Conservation (phyloP, 306 rosid genomes). For the Fagus crenata region DNA sequence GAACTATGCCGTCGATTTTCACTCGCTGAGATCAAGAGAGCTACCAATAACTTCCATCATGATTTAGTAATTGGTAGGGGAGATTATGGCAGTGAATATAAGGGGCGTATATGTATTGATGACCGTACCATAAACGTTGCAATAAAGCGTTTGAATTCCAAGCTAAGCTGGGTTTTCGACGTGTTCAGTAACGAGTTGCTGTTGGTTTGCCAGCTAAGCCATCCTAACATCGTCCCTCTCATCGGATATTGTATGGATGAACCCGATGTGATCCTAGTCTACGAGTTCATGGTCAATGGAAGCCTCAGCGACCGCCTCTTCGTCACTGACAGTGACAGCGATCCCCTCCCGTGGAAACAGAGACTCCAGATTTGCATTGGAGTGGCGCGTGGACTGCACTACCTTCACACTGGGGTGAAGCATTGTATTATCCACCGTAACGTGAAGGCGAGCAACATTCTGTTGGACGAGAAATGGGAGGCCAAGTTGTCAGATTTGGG, state of each 20-base stretch:
- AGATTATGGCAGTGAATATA: neutral
- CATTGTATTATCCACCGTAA: neutral
- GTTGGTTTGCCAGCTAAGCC: neutral
- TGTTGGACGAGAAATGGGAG: neutral
- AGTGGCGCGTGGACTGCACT: neutral
- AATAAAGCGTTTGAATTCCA: neutral
- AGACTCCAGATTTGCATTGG: neutral
- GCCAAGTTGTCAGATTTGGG: neutral
- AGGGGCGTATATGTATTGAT: neutral
- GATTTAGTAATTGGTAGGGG: neutral
- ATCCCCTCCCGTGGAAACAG: neutral
- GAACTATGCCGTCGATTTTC: conserved; percentile 29
- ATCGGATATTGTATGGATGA: too few relatives aligned
- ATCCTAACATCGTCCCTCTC: too few relatives aligned
- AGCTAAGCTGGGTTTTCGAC: neutral
- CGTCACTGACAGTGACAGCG: neutral
- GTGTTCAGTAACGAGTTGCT: conserved; percentile 1
- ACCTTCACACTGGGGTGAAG: neutral
- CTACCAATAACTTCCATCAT: conserved; percentile 29
- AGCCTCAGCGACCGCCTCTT: too few relatives aligned
- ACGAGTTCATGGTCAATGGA: too few relatives aligned
- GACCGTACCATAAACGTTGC: neutral
- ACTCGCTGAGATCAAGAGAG: conserved; percentile 15
- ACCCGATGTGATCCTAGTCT: too few relatives aligned
- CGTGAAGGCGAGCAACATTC: neutral